Conservation (phyloP, 768 basidiomycete genomes). For the Pleurotus tuber-regium region DNA sequence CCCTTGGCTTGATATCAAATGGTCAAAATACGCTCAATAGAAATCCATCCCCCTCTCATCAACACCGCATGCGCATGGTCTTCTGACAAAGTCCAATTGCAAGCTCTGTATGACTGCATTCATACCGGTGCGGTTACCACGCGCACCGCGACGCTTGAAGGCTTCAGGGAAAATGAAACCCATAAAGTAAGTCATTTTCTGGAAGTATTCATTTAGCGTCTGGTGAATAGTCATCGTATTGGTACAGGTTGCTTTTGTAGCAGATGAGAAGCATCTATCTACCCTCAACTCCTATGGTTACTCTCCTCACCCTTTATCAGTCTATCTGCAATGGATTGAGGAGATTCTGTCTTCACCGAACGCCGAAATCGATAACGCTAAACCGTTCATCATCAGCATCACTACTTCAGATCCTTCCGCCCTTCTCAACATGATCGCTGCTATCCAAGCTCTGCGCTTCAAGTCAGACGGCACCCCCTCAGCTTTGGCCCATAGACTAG, state of each 20-base stretch:
- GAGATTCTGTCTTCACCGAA: constrained; percentile 40
- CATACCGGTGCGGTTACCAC: constrained; percentile 81
- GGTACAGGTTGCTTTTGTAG: constrained; percentile 66
- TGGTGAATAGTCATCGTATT: too few relatives aligned
- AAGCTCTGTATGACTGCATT: constrained; percentile 60
- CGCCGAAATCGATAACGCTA: constrained; percentile 12
- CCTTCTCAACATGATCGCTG: constrained; percentile 51
- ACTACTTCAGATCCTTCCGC: constrained; percentile 56
- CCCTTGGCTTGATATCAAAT: constrained; percentile 29
- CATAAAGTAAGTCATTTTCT: constrained; percentile 50
- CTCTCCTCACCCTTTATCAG: constrained; percentile 70
- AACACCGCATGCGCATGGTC: constrained; percentile 86
- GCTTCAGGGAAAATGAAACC: constrained; percentile 62
- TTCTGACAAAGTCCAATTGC: constrained; percentile 61
- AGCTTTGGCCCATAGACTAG: constrained; percentile 41
- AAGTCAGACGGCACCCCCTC: constrained; percentile 25
- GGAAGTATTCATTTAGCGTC: too few relatives aligned
- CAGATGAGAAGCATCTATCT: constrained; percentile 37
- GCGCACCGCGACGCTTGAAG: constrained; percentile 68
- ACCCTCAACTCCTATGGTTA: constrained; percentile 88
- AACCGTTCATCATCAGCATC: constrained; percentile 79
- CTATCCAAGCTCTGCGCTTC: constrained; percentile 62
- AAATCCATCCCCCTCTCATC: constrained; percentile 61
- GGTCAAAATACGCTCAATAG: constrained; percentile 56
- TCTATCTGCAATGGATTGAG: constrained; percentile 64